Evolutionary conservation across 2,329 filamentous ascomycete species (phyloP), one percentile per base, ranked within the genome.

Genomic region (Graphiopsis chlorocephala): DNA sequence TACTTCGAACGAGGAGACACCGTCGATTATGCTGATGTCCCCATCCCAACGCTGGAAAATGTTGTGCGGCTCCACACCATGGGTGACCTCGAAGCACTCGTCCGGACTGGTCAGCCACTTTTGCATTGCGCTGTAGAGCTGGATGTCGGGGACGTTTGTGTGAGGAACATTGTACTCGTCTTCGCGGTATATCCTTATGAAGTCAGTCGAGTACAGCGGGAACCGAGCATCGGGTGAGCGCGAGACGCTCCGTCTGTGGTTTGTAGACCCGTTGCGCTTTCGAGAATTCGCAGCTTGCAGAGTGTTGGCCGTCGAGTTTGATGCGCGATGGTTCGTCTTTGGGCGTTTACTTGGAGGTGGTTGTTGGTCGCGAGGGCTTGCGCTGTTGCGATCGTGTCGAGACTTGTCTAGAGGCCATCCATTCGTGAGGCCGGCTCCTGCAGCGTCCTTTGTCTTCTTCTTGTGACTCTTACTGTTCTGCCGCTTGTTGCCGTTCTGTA

Each of bases 251-350:
- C 85, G 88, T 78, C 76, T 88, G 82, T 77, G 89, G 83, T 71
- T 83, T 71, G 77, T 84, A 72, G 81, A 88, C 76, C 74, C 83
- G 68, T 79, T 88, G 78, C 79, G 87, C 74, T 90, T 92, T 63
- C 85, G 82, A 33, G 82, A 79, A 61, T 88, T 85, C 17, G 35
- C 25, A n/a, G 48, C 2, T 85, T 85, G 63, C 70, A 73, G 28
- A 90, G 85, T 65, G 87, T 87, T 65, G 88, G 87, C 88, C 68
- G 91, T 80, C 1, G 93, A 96, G 65, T 89, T 88, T 33, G 88
- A 93, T 0, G 90, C 78, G 68, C 90, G 90, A 80, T 97, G 94
- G 56, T 85, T 87, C n/a, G 85, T 88, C 78, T 96, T 97, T 1
- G 89, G 76, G 72, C 92, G 93, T 78, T 97, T 97, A 45, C 87